Conservation (phyloP, 345 rosid genomes). For the Abelmoschus esculentus region DNA sequence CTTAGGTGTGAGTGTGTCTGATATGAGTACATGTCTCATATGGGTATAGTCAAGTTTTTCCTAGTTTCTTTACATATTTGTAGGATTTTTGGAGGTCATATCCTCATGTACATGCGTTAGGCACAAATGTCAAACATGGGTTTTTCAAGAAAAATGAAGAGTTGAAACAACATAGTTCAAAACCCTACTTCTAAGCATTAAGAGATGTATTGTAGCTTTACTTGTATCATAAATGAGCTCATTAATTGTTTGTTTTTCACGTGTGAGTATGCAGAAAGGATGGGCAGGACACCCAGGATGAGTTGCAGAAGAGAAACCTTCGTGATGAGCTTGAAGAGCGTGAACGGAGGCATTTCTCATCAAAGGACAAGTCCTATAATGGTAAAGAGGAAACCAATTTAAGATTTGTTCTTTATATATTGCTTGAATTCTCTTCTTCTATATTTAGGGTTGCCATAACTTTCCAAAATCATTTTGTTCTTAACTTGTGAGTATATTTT, state of each 20-base stretch:
- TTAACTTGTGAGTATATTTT: constrained; percentile 4
- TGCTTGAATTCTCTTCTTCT: not conserved
- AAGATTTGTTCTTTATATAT: not conserved
- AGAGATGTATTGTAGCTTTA: not conserved
- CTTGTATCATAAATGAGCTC: not conserved
- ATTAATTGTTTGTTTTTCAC: constrained; percentile 6
- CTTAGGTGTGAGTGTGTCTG: not conserved
- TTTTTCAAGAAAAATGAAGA: not conserved
- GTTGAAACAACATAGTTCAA: not conserved
- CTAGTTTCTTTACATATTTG: not conserved
- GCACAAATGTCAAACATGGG: not conserved
- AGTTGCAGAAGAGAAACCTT: constrained; percentile 70
- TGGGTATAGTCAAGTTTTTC: not conserved
- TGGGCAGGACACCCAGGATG: constrained; percentile 89
- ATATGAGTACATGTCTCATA: not conserved
- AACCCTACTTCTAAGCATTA: not conserved
- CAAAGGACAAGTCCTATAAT: constrained; percentile 65
- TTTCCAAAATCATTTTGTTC: not conserved
- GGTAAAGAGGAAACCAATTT: constrained; percentile 24
- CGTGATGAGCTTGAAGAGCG: constrained; percentile 88
- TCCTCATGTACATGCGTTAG: not conserved
- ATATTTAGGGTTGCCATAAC: not conserved
- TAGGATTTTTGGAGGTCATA: not conserved
- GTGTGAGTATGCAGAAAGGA: constrained; percentile 50
- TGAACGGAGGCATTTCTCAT: constrained; percentile 83